phyloP scores from a whole-genome alignment of 495 filamentous ascomycete genomes.

The Penicillium paxilli region DNA sequence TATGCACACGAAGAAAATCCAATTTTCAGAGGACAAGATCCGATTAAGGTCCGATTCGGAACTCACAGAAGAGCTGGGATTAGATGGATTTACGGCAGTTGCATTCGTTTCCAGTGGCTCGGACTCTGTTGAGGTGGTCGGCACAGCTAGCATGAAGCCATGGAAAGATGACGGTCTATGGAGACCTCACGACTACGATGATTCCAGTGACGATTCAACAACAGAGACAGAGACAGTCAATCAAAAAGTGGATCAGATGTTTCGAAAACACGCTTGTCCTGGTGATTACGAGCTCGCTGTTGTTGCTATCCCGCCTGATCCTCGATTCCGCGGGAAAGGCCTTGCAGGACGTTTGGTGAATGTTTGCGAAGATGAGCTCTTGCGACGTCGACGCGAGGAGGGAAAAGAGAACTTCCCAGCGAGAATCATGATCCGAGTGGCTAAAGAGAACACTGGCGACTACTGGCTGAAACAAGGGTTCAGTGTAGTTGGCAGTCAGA shows the following conservation, averaged over 20 bases:
- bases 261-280: not conserved
- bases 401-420: not conserved
- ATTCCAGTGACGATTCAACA: not conserved
- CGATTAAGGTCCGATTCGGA: constrained; percentile 1
- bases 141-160: constrained; percentile 16
- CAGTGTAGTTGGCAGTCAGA: constrained; percentile 3
- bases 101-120: not conserved
- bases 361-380: constrained; percentile 9
- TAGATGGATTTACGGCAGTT: constrained; percentile 11
- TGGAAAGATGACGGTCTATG: constrained; percentile 19
- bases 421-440: constrained; percentile 13
- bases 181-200: constrained; percentile 3
- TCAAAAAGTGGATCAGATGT: not conserved
- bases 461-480: constrained; percentile 18
- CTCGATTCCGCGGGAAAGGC: constrained; percentile 11
- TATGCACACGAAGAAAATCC: constrained; percentile 9
- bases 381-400: not conserved
- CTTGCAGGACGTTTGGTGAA: constrained; percentile 6
- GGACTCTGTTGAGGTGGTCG: constrained; percentile 6
- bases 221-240: not conserved
- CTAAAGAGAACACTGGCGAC: constrained; percentile 8
- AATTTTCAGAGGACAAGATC: constrained; percentile 5
- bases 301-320: constrained; percentile 8
- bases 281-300: constrained; percentile 14
- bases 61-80: constrained; percentile 7